Evolutionary conservation across 495 filamentous ascomycete genomes (phyloP).

Genomic region (Platismatia glauca): DNA sequence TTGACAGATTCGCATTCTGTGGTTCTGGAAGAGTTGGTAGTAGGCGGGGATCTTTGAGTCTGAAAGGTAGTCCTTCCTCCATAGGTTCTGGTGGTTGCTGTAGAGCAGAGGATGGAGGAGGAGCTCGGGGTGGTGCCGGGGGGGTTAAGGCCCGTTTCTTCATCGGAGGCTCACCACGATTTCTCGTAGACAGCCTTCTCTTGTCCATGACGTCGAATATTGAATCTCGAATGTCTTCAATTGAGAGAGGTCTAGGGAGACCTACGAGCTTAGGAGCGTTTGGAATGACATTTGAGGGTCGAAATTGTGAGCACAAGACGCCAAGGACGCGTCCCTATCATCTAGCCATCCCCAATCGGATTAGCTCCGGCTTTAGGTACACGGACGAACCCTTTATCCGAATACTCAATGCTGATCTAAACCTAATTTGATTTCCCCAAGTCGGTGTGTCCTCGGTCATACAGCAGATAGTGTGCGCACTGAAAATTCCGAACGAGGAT

Average conservation of each 20-base stretch:
- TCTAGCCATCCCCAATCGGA: no score
- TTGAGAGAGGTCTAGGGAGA: not conserved
- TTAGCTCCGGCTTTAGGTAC: no score
- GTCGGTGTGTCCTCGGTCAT: no score
- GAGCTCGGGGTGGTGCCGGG: conserved; percentile 16
- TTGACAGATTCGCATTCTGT: conserved; percentile 55
- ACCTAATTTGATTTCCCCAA: no score
- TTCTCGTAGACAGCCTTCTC: conserved; percentile 21
- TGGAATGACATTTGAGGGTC: not conserved
- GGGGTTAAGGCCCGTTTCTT: conserved; percentile 25
- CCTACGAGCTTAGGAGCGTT: not conserved
- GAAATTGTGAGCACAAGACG: not conserved
- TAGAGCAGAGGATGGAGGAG: conserved; percentile 9
- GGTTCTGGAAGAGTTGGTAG: conserved; percentile 64
- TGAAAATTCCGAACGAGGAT: no score
- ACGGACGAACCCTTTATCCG: no score
- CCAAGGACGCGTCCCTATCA: no score
- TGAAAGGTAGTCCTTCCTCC: conserved; percentile 53
- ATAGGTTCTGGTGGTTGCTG: conserved; percentile 36
- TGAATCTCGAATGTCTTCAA: not conserved
- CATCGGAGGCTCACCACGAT: conserved; percentile 25
- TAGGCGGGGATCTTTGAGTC: conserved; percentile 53
- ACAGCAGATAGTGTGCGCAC: no score
- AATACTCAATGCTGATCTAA: no score
- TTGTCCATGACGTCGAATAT: conserved; percentile 14